Evolutionary conservation across 108 stramenopile species (phyloP), one percentile per base, ranked within the genome.

Genomic region (Skeletonema menzelii): DNA sequence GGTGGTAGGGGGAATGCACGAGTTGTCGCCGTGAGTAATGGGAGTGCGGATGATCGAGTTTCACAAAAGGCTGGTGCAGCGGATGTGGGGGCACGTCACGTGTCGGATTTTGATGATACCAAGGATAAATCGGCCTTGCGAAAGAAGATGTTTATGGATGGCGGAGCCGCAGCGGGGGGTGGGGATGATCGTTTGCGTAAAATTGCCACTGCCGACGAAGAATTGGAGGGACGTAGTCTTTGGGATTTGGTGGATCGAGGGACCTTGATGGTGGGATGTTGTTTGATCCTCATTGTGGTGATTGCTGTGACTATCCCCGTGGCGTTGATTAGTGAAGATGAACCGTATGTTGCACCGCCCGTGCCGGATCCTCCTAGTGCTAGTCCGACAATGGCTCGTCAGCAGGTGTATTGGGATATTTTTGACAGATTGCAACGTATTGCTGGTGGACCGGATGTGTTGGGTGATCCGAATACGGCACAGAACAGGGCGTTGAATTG

Each of bases 261-360:
- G 27, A 76, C 80, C 8, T 27, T 81, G 17, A 44, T 38, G 55
- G 80, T 81, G 14, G 80, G 80, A 13, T 64, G 28, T 30, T 81
- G 74, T 38, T 27, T 81, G 22, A 76, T 81, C n/a, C 38, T 75
- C 26, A 60, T 76, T 32, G 80, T 81, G 5, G 63, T 81, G 13
- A 26, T 81, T 12, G 75, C 74, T 20, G 69, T 71, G 1, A 70
- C 75, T 32, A 71, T 81, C 8, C 80, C 80, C 32, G 70, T 81
- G 34, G 64, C 68, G 8, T 31, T 77, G 15, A 77, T 77, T 30
- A 35, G 31, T 38, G 58, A 70, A 8, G 76, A 77, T 31, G 76
- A 77, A 59, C 76, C 76, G 6, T 77, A 77, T 44, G 69, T 77
- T 0, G 68, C 64, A 8, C 56, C 66, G 4, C 35, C 69, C 5